phyloP scores from a whole-genome alignment of 1,139 yeast genomes.

The Suhomyces coccinellae region DNA sequence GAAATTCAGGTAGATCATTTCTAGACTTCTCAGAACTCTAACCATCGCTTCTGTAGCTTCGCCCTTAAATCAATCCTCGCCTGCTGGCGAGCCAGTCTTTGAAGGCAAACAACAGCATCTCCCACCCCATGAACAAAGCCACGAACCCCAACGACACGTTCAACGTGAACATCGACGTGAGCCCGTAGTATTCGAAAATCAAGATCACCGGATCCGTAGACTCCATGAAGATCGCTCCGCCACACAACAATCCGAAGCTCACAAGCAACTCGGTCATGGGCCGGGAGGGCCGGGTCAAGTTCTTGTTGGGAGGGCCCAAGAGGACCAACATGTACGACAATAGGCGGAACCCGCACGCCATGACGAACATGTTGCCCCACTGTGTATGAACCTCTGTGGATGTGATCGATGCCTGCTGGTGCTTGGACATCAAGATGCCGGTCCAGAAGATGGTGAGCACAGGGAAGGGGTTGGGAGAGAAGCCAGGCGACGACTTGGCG shows the following conservation, averaged over 20 bases:
- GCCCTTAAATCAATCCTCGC: too few species aligned
- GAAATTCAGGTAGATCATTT: too few species aligned
- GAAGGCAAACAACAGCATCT: slow-evolving; percentile 67
- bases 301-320: slow-evolving; percentile 41
- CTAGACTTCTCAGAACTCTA: too few species aligned
- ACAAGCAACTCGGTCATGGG: slow-evolving; percentile 86
- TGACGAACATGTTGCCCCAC: slow-evolving; percentile 84
- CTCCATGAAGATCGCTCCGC: slow-evolving; percentile 91
- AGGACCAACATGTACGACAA: slow-evolving; percentile 62
- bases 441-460: slow-evolving; percentile 93
- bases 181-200: slow-evolving; percentile 82
- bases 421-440: slow-evolving; percentile 94
- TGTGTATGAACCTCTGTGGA: slow-evolving; percentile 82
- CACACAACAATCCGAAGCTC: slow-evolving; percentile 76
- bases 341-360: slow-evolving; percentile 76
- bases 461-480: slow-evolving; percentile 90
- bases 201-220: slow-evolving; percentile 82
- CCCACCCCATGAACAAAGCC: slow-evolving; percentile 88
- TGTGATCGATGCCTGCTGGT: slow-evolving; percentile 75
- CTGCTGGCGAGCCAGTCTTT: slow-evolving; percentile 48
- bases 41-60: too few species aligned
- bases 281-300: slow-evolving; percentile 44
- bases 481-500: slow-evolving; percentile 63
- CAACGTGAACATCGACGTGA: slow-evolving; percentile 86
- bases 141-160: slow-evolving; percentile 80